Base-by-base conservation (phyloP, 2,329 filamentous ascomycete genomes). In the Xylariaceae sp. region DNA sequence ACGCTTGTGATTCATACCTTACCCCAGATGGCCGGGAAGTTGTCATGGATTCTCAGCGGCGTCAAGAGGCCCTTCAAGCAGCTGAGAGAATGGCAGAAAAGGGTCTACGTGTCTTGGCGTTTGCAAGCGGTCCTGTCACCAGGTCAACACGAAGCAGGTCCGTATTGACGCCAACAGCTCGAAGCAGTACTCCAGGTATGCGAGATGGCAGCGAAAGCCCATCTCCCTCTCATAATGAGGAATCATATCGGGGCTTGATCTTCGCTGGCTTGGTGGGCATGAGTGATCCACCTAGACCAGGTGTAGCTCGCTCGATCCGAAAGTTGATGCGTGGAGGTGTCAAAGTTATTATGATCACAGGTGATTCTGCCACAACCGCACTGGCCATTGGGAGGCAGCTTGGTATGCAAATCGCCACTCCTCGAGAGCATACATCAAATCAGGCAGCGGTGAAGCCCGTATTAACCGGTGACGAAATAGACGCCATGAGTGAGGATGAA, bases 271-370 rank as follows among this genome's bases (percentile, higher is more conserved):
- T 97, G 23, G 91, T 97, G 23, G 94, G 94, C 41, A 99, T 99
- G 93, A 96, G 91, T 62, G 94, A 99, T 70, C 94, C 94, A 4
- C 94, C 94, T 2, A 82, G 94, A 43, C 91, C 92, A 61, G 92
- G 92, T 36, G 94, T 99, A 7, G 89, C 91, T 62, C 87, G 88
- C 59, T 92, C 93, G 5, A 97, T 99, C 62, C 83, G 91, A 62
- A 87, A 89, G 57, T 77, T 99, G 50, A 93, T 97, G 87, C 86
- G 91, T 42, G 94, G 94, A 48, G 93, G 93, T 32, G 94, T 99
- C 58, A 94, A 92, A 71, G 91, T 99, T 41, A 95, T 99, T 64
- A 99, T 99, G 94, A 97, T 99, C 62, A 99, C 94, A 8, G 94
- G 94, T 53, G 94, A 99, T 71, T 91, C 94, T 13, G 92, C 97